These are phyloP conservation scores for Diaporthe eres DNA, from an alignment of 2,329 filamentous ascomycete species.

Conservation along the genomic window DNA sequence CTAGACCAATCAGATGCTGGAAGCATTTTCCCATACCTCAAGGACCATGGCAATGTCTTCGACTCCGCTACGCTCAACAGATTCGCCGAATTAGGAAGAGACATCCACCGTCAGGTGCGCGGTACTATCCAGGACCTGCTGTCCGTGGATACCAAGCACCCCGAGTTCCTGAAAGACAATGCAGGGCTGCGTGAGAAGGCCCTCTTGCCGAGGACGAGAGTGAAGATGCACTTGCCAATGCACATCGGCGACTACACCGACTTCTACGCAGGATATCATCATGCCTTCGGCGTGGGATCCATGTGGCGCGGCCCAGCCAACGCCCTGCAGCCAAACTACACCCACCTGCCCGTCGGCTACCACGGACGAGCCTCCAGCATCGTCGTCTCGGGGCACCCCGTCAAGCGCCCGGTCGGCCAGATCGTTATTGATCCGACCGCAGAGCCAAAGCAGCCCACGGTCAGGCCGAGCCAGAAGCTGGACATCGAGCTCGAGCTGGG, in stretches of 20 bases:
- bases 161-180: conserved; percentile 75
- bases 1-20: conserved; percentile 71
- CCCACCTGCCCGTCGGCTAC: conserved; percentile 84
- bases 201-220: conserved; percentile 70
- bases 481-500: conserved; percentile 88
- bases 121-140: conserved; percentile 78
- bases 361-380: conserved; percentile 84
- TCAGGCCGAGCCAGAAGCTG: conserved; percentile 75
- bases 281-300: conserved; percentile 77
- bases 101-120: conserved; percentile 77
- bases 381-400: conserved; percentile 79
- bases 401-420: conserved; percentile 82
- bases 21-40: conserved; percentile 44
- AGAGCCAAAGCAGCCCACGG: conserved; percentile 73
- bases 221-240: conserved; percentile 80
- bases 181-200: conserved; percentile 67
- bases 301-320: conserved; percentile 81
- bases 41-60: conserved; percentile 44
- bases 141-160: conserved; percentile 68
- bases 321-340: conserved; percentile 86
- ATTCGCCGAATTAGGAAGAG: conserved; percentile 80
- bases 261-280: conserved; percentile 86
- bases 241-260: conserved; percentile 87
- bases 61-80: conserved; percentile 57
- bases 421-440: conserved; percentile 75